A percentile compares a stretch with the other conserved stretches of the same genome.
phyloP scores from a whole-genome alignment of 495 filamentous ascomycete genomes.

The Neurospora hispaniola region DNA sequence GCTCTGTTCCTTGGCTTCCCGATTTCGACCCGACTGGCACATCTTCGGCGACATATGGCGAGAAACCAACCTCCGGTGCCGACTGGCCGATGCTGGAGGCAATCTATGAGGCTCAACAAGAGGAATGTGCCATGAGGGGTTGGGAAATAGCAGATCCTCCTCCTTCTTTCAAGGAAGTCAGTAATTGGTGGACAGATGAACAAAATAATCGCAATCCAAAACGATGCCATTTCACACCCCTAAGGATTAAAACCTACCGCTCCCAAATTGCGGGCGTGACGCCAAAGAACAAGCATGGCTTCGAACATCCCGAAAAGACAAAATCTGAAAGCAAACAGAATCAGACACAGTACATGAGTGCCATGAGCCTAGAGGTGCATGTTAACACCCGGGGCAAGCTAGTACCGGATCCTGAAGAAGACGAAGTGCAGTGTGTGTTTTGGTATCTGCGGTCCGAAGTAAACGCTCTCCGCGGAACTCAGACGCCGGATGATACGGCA shows the following conservation, averaged over 20 bases:
- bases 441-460: constrained; percentile 81
- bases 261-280: constrained; percentile 89
- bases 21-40: constrained; percentile 60
- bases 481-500: constrained; percentile 27
- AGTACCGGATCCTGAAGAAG: constrained; percentile 77
- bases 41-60: constrained; percentile 44
- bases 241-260: constrained; percentile 34
- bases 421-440: constrained; percentile 83
- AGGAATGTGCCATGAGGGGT: constrained; percentile 41
- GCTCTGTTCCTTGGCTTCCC: constrained; percentile 64
- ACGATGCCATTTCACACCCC: constrained; percentile 27
- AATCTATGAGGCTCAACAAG: constrained; percentile 37
- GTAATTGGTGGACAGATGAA: constrained; percentile 49
- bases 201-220: constrained; percentile 11
- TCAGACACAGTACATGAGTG: constrained; percentile 90
- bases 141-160: constrained; percentile 60
- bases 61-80: constrained; percentile 31
- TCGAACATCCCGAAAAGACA: constrained; percentile 76
- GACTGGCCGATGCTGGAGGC: constrained; percentile 43
- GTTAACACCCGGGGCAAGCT: constrained; percentile 77
- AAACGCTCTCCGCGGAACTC: constrained; percentile 10
- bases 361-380: constrained; percentile 92
- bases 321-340: constrained; percentile 69
- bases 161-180: constrained; percentile 61
- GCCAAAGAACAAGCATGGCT: constrained; percentile 71